phyloP scores from a whole-genome alignment of 2,329 filamentous ascomycete species.

The Bipolaris sorokiniana region DNA sequence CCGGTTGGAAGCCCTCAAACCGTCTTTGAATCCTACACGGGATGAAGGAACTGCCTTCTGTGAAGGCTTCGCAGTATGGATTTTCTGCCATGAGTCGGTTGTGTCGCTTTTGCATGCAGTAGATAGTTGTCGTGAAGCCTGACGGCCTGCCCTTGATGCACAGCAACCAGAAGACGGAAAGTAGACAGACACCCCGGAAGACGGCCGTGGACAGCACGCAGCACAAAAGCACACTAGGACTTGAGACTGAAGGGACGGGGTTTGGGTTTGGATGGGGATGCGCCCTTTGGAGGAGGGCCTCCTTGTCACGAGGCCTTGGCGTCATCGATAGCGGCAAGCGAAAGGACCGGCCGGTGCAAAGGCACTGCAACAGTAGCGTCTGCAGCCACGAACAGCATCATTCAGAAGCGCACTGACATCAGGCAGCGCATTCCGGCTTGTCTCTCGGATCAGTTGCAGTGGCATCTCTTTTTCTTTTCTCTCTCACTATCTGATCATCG shows the following conservation, averaged over 20 bases:
- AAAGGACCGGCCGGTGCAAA: constrained; percentile 34
- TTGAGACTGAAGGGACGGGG: constrained; percentile 2
- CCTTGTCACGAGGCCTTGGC: constrained; percentile 38
- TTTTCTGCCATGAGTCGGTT: constrained; percentile 7
- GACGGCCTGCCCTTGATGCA: constrained; percentile 6
- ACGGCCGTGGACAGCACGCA: constrained; percentile 2
- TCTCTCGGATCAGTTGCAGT: constrained; percentile 19
- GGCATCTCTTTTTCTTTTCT: constrained; percentile 18
- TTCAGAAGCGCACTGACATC: constrained; percentile 27
- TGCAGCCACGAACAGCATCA: constrained; percentile 35
- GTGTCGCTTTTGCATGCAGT: constrained; percentile 26
- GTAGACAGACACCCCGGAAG: constrained; percentile 9
- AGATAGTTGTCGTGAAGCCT: constrained; percentile 35
- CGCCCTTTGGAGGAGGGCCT: constrained; percentile 3
- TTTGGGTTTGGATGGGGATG: background rate
- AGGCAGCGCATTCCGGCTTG: constrained; percentile 27
- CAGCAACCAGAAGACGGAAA: constrained; percentile 2
- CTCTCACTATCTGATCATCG: constrained; percentile 17
- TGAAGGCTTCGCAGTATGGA: background rate
- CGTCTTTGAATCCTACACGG: background rate
- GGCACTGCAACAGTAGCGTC: constrained; percentile 22
- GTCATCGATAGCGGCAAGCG: constrained; percentile 30
- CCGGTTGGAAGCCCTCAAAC: background rate
- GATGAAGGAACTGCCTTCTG: background rate
- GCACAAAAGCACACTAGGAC: background rate